phyloP scores from a whole-genome alignment of 2,329 filamentous ascomycete genomes.

The Hirsutella rhossiliensis region DNA sequence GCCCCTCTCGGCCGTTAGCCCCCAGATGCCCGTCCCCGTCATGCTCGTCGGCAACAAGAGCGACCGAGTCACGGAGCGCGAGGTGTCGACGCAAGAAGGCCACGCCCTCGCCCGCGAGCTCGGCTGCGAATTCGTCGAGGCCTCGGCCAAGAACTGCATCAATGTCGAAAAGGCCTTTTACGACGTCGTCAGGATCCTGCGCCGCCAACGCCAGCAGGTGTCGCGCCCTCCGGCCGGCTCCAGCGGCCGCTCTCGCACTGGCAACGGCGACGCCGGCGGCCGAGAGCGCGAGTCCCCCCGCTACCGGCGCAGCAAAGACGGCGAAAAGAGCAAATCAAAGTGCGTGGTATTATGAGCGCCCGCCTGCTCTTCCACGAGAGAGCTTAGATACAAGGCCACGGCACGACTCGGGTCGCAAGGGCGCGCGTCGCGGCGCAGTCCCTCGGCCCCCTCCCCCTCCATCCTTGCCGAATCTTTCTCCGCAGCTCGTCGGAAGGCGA shows the following conservation, averaged over 20 bases:
- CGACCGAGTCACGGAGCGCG: constrained; percentile 88
- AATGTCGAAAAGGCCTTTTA: constrained; percentile 98
- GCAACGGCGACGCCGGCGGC: constrained; percentile 21
- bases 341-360: constrained; percentile 27
- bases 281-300: constrained; percentile 18
- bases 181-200: constrained; percentile 85
- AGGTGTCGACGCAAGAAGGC: constrained; percentile 94
- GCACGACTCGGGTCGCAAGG: no score
- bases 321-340: constrained; percentile 23
- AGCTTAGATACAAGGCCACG: no score
- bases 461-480: background rate
- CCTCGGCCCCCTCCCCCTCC: no score
- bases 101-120: constrained; percentile 83
- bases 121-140: constrained; percentile 93
- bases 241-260: constrained; percentile 24
- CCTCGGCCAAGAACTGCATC: constrained; percentile 94
- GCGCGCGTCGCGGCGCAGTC: no score
- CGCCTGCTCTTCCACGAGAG: background rate
- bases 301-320: constrained; percentile 20
- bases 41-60: constrained; percentile 99
- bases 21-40: constrained; percentile 68
- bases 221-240: constrained; percentile 24
- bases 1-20: constrained; percentile 47
- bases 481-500: background rate
- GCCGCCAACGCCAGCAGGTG: constrained; percentile 61